phyloP scores from a whole-genome alignment of 2,329 filamentous ascomycete genomes.

The Podosphaera fusca region DNA sequence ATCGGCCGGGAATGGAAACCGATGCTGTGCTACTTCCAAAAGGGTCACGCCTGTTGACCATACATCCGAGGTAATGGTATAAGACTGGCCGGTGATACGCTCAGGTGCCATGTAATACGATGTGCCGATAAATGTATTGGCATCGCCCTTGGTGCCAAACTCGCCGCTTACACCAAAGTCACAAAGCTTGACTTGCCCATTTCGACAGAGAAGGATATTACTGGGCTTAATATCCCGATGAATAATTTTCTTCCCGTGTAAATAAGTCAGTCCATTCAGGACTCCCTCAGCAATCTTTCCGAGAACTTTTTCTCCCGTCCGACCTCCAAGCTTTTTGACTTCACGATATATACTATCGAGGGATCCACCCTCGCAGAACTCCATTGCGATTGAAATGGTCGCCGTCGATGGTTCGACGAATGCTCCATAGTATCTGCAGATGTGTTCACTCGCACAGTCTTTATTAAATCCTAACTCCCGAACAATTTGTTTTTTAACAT shows the following conservation, averaged over 20 bases:
- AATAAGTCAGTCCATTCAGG: constrained; percentile 76
- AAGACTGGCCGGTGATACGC: constrained; percentile 88
- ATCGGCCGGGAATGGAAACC: constrained; percentile 45
- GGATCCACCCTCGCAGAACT: constrained; percentile 92
- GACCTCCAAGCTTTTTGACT: constrained; percentile 81
- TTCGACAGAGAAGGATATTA: constrained; percentile 82
- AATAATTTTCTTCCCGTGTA: constrained; percentile 90
- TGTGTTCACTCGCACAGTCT: constrained; percentile 83
- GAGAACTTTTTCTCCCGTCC: constrained; percentile 89
- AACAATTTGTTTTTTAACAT: constrained; percentile 95
- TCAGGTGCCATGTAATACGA: constrained; percentile 99
- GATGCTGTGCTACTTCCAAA: constrained; percentile 96
- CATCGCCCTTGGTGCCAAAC: constrained; percentile 94
- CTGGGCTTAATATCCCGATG: constrained; percentile 97
- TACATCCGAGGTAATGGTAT: constrained; percentile 95
- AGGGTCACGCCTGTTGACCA: constrained; percentile 94
- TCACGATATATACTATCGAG: constrained; percentile 94
- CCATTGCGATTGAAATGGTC: constrained; percentile 97
- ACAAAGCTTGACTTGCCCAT: constrained; percentile 89
- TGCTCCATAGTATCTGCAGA: constrained; percentile 91
- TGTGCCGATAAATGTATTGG: constrained; percentile 96
- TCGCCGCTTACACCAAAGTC: constrained; percentile 96
- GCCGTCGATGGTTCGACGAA: constrained; percentile 92
- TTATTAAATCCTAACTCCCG: constrained; percentile 96
- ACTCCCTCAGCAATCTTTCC: constrained; percentile 95